Base-by-base conservation (phyloP, 192 early-diverging fungal genomes). In the Chytriomyces hyalinus region DNA sequence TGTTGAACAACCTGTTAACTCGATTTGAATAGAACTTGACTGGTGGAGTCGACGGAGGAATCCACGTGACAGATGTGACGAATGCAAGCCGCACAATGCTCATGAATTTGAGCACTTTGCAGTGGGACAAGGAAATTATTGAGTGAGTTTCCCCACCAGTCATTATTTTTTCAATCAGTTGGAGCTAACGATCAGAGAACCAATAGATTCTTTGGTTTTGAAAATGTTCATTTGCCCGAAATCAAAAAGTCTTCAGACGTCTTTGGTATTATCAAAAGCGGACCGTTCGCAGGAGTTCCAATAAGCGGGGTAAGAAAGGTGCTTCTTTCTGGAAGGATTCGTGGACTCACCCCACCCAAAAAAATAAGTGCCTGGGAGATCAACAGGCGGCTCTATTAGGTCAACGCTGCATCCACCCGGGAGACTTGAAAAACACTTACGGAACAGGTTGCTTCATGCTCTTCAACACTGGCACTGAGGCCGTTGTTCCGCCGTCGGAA, bases 401-500 rank as follows among this genome's bases (percentile, higher is more conserved):
- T n/a, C 96, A 98, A 80, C 90, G 90, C 72, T 98, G 96, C 84
- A 94, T 95, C 78, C 78, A 89, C 59, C 84, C 90, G 5, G 96
- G 96, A 5, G 91, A 94, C 80, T 91, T 92, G 68, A 98, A 98
- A 87, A 98, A 95, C 86, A 98, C 96, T 9, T 97, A 97, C 84
- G 95, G 96, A 51, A 98, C 96, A 36, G 96, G 95, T 45, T 96
- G 94, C 84, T 98, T 98, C 82, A 95, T 96, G 94, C 84, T 98
- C 63, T 95, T 93, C 86, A 96, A 98, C 89, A 95, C 94, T 17
- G 96, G 96, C 46, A 65, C 80, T 3, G 80, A 88, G 22, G 88
- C 90, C 26, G 92, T 96, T 61, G 81, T 90, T 61, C 73, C 73
- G 6, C 6, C 36, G 0, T 94, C 95, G 44, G 88, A 90, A 73